Conservation (phyloP, 2,329 filamentous ascomycete species). For the Fusarium kyushuense region DNA sequence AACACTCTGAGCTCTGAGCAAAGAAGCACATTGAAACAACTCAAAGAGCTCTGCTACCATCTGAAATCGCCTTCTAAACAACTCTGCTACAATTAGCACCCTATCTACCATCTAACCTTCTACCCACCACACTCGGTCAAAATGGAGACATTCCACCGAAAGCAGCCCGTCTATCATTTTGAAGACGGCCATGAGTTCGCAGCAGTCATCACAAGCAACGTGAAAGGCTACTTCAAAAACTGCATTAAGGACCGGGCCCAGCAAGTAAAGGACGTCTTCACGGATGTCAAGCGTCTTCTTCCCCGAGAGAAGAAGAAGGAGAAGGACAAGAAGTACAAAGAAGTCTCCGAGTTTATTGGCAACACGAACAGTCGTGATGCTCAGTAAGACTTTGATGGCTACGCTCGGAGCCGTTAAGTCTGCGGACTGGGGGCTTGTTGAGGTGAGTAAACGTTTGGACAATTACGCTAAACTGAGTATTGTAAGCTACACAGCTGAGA, state of each 20-base stretch:
- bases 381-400: not conserved
- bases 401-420: not conserved
- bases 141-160: not conserved
- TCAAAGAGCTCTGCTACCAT: not conserved
- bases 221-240: not conserved
- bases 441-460: constrained; percentile 15
- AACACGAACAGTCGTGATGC: not conserved
- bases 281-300: not conserved
- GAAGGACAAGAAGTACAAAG: not conserved
- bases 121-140: not conserved
- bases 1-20: not conserved
- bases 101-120: not conserved
- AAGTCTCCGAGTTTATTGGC: not conserved
- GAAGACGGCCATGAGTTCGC: not conserved
- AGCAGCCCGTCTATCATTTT: not conserved
- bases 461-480: not conserved
- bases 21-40: not conserved
- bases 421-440: not conserved
- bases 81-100: not conserved
- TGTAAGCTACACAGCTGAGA: not conserved
- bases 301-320: not conserved
- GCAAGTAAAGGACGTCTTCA: not conserved
- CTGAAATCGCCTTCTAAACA: not conserved
- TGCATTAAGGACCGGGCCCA: not conserved
- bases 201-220: not conserved